These are phyloP conservation scores for Firmiana major DNA, from an alignment of 345 rosid species.

Conservation along the genomic window DNA sequence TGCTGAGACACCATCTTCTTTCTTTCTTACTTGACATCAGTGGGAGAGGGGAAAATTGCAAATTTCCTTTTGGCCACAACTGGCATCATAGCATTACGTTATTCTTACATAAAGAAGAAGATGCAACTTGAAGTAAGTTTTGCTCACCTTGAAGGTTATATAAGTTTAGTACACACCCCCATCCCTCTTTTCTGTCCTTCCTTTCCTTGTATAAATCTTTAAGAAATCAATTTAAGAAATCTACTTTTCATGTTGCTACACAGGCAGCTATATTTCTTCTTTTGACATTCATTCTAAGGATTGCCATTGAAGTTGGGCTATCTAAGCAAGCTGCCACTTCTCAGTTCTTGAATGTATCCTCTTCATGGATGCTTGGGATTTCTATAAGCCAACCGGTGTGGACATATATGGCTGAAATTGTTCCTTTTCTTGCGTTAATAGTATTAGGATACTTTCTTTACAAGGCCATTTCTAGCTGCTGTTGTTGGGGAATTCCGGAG, in stretches of 20 bases:
- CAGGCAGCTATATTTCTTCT: constrained; percentile 70
- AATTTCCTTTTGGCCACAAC: constrained; percentile 83
- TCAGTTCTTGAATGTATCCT: constrained; percentile 57
- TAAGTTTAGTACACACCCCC: background rate
- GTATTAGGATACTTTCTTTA: constrained; percentile 46
- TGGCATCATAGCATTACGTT: constrained; percentile 60
- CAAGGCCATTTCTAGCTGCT: constrained; percentile 24
- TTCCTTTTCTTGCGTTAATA: constrained; percentile 48
- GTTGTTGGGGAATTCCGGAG: constrained; percentile 36
- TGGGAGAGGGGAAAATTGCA: constrained; percentile 97
- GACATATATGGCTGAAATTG: constrained; percentile 44
- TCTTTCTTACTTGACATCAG: constrained; percentile 39
- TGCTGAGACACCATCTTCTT: constrained; percentile 5
- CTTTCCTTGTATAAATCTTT: background rate
- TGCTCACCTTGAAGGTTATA: constrained; percentile 1
- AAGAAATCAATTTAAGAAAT: background rate
- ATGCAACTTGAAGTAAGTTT: constrained; percentile 62
- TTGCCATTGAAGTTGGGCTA: constrained; percentile 78
- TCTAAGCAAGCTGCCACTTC: constrained; percentile 95
- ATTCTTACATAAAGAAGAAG: constrained; percentile 49
- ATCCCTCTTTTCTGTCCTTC: background rate
- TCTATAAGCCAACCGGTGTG: constrained; percentile 45
- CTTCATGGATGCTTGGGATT: constrained; percentile 75
- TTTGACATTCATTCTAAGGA: constrained; percentile 56
- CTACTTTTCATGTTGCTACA: constrained; percentile 25